A percentile compares a stretch with the other conserved stretches of the same genome.
These are phyloP conservation scores for Neostapfia colusana DNA, from an alignment of 176 grass and related monocot species.

Conservation along the genomic window DNA sequence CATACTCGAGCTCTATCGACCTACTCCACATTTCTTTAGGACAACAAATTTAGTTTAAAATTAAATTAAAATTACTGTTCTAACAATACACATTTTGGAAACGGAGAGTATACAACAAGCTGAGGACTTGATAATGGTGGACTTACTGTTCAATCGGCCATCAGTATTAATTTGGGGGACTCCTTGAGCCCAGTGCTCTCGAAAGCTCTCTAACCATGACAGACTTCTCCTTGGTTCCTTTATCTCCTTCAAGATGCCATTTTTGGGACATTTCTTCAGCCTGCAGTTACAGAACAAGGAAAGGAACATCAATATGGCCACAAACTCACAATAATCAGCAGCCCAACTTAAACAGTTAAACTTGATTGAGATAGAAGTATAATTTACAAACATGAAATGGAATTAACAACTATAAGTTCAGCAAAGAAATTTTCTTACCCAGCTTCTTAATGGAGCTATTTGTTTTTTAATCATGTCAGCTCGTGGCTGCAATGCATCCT, in stretches of 20 bases:
- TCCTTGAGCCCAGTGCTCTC: slow-evolving; percentile 53
- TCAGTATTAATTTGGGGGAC: slow-evolving; percentile 34
- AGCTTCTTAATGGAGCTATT: slow-evolving; percentile 70
- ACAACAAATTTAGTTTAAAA: too few species aligned
- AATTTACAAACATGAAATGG: background rate
- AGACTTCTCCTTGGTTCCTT: slow-evolving; percentile 61
- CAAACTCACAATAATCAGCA: background rate
- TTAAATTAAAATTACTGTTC: too few species aligned
- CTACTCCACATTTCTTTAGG: too few species aligned
- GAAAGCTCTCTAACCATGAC: slow-evolving; percentile 62
- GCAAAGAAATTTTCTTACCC: slow-evolving; percentile 49
- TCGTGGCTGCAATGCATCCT: slow-evolving; percentile 57
- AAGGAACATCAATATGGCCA: slow-evolving; percentile 8
- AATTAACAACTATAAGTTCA: background rate
- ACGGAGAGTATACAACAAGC: too few species aligned
- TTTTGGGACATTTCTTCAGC: slow-evolving; percentile 60
- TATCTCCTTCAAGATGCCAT: slow-evolving; percentile 58
- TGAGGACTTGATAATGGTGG: too few species aligned
- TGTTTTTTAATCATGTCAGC: slow-evolving; percentile 72
- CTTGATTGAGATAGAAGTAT: slow-evolving; percentile 11
- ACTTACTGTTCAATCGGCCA: background rate
- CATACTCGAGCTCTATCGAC: too few species aligned
- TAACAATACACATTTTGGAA: too few species aligned
- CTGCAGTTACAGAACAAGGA: slow-evolving; percentile 35
- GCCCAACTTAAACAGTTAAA: background rate